Base-by-base conservation (phyloP, 495 filamentous ascomycete genomes). In the Penicillium canariense region DNA sequence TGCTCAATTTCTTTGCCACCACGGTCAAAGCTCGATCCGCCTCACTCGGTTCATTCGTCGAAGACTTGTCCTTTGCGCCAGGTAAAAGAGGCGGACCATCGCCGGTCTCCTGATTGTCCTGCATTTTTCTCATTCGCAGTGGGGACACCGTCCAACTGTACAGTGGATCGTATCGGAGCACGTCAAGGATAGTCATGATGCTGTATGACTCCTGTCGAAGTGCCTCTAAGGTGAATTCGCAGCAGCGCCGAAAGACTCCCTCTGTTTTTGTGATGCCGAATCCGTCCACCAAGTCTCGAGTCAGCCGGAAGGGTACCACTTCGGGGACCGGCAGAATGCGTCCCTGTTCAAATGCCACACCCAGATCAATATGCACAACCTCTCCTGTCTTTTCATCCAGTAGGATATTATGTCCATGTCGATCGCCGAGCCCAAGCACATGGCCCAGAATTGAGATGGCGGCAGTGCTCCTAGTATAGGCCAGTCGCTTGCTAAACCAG, bases 91-190 rank as follows among this genome's bases (percentile, higher is more conserved):
- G 69, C n/a, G 69, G 71, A 23, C 56, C 69, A 23, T 68, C 76
- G n/a, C 62, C 73, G 4, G 76, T 74, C 52, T 81, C 82, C 42
- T 81, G 73, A 20, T 77, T 78, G 15, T 87, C 83, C 59, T 90
- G 87, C 79, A 90, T 88, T 35, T 81, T 78, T 68, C 84, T 86
- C 71, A 96, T 82, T 43, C 91, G 83, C 46, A 96, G 72, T 0
- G 94, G 93, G n/a, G 90, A 94, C 17, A 97, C 84, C 15, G 88
- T 89, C 94, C 94, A 99, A 62, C 81, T 91, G 69, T 97, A 96
- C 54, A 99, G 78, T 2, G 94, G 95, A 77, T 98, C 94, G 64
- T 96, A 96, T 17, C 95, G 87, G 47, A 98, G 78, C 25, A 97
- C 94, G 61, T 97, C 93, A 0, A 98, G 81, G 39, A 98, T 92